phyloP scores from a whole-genome alignment of 2,329 filamentous ascomycete species.

The Calonectria pauciramosa region DNA sequence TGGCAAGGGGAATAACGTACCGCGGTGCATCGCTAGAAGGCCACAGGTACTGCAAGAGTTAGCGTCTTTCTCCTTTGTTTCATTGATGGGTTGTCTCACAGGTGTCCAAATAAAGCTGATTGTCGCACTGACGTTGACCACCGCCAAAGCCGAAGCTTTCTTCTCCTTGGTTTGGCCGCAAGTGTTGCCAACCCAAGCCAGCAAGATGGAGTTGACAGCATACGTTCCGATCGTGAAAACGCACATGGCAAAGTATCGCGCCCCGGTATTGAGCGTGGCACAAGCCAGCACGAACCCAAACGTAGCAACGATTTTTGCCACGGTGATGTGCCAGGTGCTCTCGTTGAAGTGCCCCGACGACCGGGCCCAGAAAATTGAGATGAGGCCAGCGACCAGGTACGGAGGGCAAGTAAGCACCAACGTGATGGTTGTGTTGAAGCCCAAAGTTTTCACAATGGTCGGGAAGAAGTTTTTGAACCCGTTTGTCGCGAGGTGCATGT shows the following conservation, averaged over 20 bases:
- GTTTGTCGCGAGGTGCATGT: slow-evolving; percentile 45
- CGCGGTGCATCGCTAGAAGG: slow-evolving; percentile 1
- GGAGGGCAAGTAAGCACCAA: slow-evolving; percentile 63
- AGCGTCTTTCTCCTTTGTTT: background rate
- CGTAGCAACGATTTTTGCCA: slow-evolving; percentile 54
- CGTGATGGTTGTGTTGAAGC: slow-evolving; percentile 61
- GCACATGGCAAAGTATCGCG: slow-evolving; percentile 52
- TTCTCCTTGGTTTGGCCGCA: slow-evolving; percentile 60
- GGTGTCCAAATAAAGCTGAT: slow-evolving; percentile 10
- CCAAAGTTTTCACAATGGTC: slow-evolving; percentile 55
- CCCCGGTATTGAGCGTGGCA: slow-evolving; percentile 46
- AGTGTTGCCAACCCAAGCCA: slow-evolving; percentile 58
- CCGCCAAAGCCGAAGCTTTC: slow-evolving; percentile 56
- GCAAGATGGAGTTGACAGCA: slow-evolving; percentile 58
- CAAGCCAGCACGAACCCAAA: slow-evolving; percentile 55
- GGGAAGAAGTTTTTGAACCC: slow-evolving; percentile 53
- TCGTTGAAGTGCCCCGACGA: slow-evolving; percentile 60
- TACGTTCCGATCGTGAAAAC: slow-evolving; percentile 54
- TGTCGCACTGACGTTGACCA: slow-evolving; percentile 57
- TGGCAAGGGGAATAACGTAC: background rate
- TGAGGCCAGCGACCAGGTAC: slow-evolving; percentile 57
- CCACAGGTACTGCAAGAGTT: background rate
- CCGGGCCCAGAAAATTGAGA: slow-evolving; percentile 56
- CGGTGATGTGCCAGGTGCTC: slow-evolving; percentile 51
- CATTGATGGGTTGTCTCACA: background rate